Base-by-base conservation (phyloP, 345 rosid genomes). In the Alliaria petiolata region DNA sequence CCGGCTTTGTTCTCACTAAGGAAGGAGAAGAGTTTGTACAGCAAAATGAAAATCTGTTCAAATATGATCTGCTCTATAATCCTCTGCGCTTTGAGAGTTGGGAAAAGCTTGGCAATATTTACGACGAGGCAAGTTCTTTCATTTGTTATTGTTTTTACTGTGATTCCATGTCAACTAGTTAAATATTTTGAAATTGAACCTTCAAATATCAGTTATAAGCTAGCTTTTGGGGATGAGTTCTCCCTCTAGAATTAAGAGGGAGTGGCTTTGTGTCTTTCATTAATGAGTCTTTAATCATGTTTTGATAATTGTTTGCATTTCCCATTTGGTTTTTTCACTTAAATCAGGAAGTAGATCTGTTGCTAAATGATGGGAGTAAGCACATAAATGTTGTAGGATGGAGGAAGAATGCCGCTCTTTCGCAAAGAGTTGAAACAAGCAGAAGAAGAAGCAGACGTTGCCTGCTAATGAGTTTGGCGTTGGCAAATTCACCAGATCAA, bases 1-100 rank as follows among this genome's bases (percentile, higher is more conserved):
- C 99, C 4, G 97, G 99, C 65, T 91, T 91, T 84, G 99, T 93
- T 58, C 96, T 93, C 69, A 89, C 97, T 20, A 88, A 83, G 80
- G 99, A 93, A 83, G 99, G 99, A 72, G 99, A 85, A 81, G 99
- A 93, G 62, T 93, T 93, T 85, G 93, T 91, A 40, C 93, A 93
- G 82, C 98, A 91, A 77, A 89, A 79, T 77, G 80, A 97, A 56
- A 89, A 81, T 79, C 86, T 91, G 69, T 91, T 87, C 72, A 91
- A 89, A 82, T 93, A 83, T 80, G 98, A 93, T 79, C 84, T 93
- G 39, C 79, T 93, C 50, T 93, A 85, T 62, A 93, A 91, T 75
- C 96, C 96, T 78, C 72, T 86, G 46, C 97, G 90, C 59, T 91
- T 89, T 50, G 95, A 93, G 81, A 91, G 98, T 75, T 93, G 98